Evolutionary conservation across 495 filamentous ascomycete species (phyloP), one percentile per base, ranked within the genome.

Genomic region (Opeltia flavorubescens): DNA sequence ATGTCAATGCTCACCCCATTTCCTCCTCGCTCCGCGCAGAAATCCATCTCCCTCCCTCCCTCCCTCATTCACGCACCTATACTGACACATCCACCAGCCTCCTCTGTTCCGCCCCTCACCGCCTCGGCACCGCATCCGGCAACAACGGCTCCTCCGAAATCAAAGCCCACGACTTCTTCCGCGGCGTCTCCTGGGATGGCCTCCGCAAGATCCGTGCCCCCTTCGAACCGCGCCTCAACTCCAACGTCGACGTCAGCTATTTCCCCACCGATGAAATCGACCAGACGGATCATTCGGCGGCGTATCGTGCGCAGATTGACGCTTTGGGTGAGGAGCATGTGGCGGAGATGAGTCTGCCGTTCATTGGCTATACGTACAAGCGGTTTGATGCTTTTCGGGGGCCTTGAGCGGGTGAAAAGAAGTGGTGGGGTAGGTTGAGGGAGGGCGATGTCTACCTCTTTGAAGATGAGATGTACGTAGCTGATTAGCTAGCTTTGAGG

Each of bases 301-400:
- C 70, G 64, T 59, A 93, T 67, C 64, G 74, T 65, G 74, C 77
- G 62, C 74, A 86, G 69, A 75, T 77, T 61, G 66, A 71, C 48
- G 69, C 70, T 27, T 67, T 72, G 60, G 75, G 72, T 11, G 76
- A 80, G 2, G 75, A 80, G 20, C 68, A 81, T 51, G 73, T 74
- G 44, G 77, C 79, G 11, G 93, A 95, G 72, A 86, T 96, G 78
- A 88, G 80, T 61, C 62, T 96, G 58, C 91, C 91, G 2, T 98
- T 98, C 62, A 94, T 96, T 56, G 91, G 91, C 20, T 98, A 98
- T 61, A 98, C 91, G 17, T 98, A 94, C 72, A 96, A 95, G 72
- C 83, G 91, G 48, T 98, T 98, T 65, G 89, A 95, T 67, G 84
- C 82, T 53, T 81, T 81, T 62, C 64, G 75, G 48, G 66, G 61